Base-by-base conservation (phyloP, 2,329 filamentous ascomycete genomes). In the Plectosphaerella cucumerina region DNA sequence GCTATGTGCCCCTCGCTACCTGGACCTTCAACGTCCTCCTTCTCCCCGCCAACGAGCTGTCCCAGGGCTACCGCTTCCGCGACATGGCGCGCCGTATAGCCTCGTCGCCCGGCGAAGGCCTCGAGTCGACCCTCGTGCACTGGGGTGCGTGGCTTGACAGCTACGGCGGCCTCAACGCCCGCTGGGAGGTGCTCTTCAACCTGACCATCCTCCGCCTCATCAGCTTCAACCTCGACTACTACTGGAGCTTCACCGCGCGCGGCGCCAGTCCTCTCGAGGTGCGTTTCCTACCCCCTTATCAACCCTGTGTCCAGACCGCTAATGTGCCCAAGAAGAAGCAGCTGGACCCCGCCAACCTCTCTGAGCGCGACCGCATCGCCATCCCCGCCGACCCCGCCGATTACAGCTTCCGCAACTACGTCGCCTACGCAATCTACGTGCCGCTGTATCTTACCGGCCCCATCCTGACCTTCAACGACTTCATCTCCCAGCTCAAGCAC, bases 131-230 rank as follows among this genome's bases (percentile, higher is more conserved):
- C 2, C 63, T 85, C 37, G 72, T 81, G 33, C 73, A 76, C 18
- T 86, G 86, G 75, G 91, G 85, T 8, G 73, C 75, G 42, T 88
- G 82, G 74, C 73, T 97, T 15, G 94, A 99, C 69, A 76, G 78
- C 48, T 86, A 87, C 57, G 85, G 90, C 8, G 94, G 94, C 1
- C 73, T 99, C n/a, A 85, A 96, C 65, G 77, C 86, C 0, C 82
- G 93, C 53, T 99, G 94, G 94, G 90, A 97, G 66, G 85, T 99
- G n/a, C 78, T 97, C 5, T 99, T 99, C 78, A 99, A 99, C 63
- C 84, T 99, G 55, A 97, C 93, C 3, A 86, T 97, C 22, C 9
- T 48, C 50, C 86, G 94, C 5, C 76, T 97, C 45, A 91, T 99
- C 61, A 97, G 93, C 66, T 99, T 96, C 78, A 97, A 97, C 67